These are phyloP conservation scores for Hypocrella siamensis DNA, from an alignment of 2,329 filamentous ascomycete species.

Conservation along the genomic window DNA sequence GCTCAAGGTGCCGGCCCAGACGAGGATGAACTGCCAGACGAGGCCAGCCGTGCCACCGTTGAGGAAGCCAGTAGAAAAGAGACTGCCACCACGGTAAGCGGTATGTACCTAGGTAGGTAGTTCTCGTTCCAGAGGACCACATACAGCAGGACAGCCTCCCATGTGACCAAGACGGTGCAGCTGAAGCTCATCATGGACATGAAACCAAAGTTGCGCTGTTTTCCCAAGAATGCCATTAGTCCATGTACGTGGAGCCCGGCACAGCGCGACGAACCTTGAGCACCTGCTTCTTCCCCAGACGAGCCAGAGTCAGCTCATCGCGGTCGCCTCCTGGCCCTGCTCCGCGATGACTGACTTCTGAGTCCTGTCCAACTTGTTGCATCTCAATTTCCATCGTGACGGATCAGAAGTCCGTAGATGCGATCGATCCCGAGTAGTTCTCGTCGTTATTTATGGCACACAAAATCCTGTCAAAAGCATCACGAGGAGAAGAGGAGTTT, in stretches of 20 bases:
- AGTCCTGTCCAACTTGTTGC: too few species aligned
- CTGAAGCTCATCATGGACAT: conserved; percentile 34
- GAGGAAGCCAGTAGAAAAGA: background rate
- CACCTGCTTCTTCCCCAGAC: conserved; percentile 14
- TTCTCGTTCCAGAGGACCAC: background rate
- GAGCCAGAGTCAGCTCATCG: conserved; percentile 5
- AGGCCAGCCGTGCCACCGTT: conserved; percentile 36
- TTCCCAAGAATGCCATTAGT: background rate
- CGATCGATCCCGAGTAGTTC: too few species aligned
- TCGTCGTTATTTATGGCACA: too few species aligned
- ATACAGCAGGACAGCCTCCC: conserved; percentile 25
- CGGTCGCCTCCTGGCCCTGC: too few species aligned
- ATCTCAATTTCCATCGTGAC: too few species aligned
- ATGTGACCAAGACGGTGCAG: conserved; percentile 35
- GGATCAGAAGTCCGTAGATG: too few species aligned
- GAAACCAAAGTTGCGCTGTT: conserved; percentile 29
- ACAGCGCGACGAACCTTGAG: conserved; percentile 8
- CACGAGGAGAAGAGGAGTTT: too few species aligned
- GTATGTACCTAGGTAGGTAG: too few species aligned
- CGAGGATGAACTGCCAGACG: conserved; percentile 33
- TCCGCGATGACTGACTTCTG: too few species aligned
- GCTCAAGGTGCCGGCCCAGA: conserved; percentile 28
- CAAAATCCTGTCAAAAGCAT: too few species aligned
- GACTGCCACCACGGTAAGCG: too few species aligned
- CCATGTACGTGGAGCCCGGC: background rate